Conservation (phyloP, 2,329 filamentous ascomycete genomes). For the Penicillium rolfsii region DNA sequence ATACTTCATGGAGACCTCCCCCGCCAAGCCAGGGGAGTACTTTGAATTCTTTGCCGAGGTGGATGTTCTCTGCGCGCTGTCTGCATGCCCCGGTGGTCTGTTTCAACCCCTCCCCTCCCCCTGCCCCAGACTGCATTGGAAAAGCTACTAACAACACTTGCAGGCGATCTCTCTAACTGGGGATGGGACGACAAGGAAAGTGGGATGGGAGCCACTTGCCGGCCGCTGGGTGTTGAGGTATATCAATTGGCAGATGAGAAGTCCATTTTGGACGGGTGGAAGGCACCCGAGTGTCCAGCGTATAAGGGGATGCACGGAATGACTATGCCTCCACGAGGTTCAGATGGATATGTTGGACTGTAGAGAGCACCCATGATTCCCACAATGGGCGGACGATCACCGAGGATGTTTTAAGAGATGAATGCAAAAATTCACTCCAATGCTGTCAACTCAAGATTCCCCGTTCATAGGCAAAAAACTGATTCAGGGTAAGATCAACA, state of each 20-base stretch:
- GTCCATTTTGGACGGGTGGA: constrained; percentile 64
- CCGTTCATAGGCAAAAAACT: not conserved
- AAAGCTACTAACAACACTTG: constrained; percentile 21
- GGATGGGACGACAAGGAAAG: constrained; percentile 67
- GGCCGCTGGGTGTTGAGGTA: constrained; percentile 74
- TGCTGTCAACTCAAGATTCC: not conserved
- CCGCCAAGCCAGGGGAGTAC: constrained; percentile 53
- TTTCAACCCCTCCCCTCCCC: constrained; percentile 1
- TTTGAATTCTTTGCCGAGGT: constrained; percentile 82
- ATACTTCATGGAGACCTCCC: constrained; percentile 70
- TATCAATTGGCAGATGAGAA: constrained; percentile 62
- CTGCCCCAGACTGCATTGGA: constrained; percentile 1
- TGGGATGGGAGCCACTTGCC: constrained; percentile 69
- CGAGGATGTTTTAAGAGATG: not conserved
- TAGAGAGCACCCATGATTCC: constrained; percentile 15
- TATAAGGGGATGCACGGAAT: constrained; percentile 72
- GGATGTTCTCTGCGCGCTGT: constrained; percentile 68
- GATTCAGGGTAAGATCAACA: not conserved
- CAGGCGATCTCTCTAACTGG: constrained; percentile 75
- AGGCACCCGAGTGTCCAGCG: constrained; percentile 59
- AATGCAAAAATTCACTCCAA: not conserved
- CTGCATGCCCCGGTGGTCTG: constrained; percentile 71
- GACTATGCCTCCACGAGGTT: constrained; percentile 49
- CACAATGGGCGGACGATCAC: no score
- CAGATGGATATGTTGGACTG: constrained; percentile 35